phyloP scores from a whole-genome alignment of 345 rosid genomes.

The Excoecaria agallocha region DNA sequence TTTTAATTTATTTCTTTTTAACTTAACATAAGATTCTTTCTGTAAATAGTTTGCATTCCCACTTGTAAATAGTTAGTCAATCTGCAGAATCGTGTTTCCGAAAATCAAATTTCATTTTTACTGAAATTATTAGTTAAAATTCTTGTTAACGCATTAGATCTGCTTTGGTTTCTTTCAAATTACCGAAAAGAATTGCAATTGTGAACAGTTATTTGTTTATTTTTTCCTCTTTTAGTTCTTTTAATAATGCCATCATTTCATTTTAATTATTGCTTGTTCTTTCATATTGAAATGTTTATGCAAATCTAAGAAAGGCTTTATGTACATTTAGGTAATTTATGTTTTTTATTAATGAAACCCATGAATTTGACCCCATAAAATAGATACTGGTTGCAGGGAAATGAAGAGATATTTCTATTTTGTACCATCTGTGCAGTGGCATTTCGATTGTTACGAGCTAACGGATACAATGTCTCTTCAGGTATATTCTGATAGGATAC shows the following conservation, averaged over 20 bases:
- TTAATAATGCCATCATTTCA: not conserved
- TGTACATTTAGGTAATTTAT: not conserved
- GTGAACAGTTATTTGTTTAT: not conserved
- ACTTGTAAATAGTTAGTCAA: too few species aligned
- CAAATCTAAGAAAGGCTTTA: not conserved
- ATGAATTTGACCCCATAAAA: slow-evolving; percentile 23
- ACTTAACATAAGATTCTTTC: too few species aligned
- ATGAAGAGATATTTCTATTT: slow-evolving; percentile 65
- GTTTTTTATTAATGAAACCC: not conserved
- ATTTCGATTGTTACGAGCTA: slow-evolving; percentile 58
- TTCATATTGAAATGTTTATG: not conserved
- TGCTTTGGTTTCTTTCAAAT: not conserved
- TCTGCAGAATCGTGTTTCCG: too few species aligned
- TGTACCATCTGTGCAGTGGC: slow-evolving; percentile 64
- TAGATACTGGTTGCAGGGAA: slow-evolving; percentile 76
- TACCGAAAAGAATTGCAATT: not conserved
- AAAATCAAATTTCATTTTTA: too few species aligned
- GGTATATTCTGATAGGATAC: slow-evolving; percentile 41
- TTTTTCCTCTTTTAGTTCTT: not conserved
- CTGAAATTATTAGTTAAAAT: not conserved
- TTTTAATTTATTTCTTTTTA: too few species aligned
- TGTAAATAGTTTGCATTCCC: too few species aligned
- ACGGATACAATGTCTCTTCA: slow-evolving; percentile 69
- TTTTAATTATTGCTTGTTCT: not conserved
- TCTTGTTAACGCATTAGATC: slow-evolving; percentile 6